Conservation (phyloP, 2,329 filamentous ascomycete genomes). For the Paradendryphiella salina region DNA sequence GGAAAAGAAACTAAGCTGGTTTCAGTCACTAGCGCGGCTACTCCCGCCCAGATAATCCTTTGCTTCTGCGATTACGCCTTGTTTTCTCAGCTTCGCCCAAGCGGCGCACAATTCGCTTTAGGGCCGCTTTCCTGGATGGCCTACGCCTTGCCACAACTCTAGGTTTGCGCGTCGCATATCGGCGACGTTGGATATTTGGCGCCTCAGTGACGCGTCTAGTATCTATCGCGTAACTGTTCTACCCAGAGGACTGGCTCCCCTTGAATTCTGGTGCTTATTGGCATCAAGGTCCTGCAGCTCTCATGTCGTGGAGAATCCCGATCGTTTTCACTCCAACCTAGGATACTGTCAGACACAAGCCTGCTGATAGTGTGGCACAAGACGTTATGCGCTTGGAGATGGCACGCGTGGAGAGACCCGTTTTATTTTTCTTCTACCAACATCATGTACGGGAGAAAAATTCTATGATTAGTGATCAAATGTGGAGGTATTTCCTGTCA, state of each 20-base stretch:
- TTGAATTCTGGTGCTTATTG: neutral
- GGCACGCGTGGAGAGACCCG: neutral
- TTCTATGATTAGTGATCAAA: neutral
- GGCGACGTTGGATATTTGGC: constrained; percentile 8
- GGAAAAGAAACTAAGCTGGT: constrained; percentile 12
- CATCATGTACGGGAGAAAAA: neutral
- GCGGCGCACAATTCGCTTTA: neutral
- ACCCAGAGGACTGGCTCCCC: neutral
- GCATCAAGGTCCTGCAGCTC: constrained; percentile 1
- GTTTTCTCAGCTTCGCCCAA: constrained; percentile 6
- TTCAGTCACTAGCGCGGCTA: constrained; percentile 14
- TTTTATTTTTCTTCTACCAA: constrained; percentile 3
- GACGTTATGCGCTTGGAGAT: neutral
- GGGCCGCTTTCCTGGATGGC: neutral
- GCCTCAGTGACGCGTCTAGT: constrained; percentile 7
- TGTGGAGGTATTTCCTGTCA: neutral
- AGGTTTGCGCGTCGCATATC: neutral
- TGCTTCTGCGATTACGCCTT: neutral
- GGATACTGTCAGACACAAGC: constrained; percentile 5
- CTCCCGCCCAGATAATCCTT: neutral
- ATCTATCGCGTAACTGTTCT: neutral
- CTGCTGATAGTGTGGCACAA: constrained; percentile 3
- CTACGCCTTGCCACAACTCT: neutral
- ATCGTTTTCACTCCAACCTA: neutral
- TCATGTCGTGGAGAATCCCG: constrained; percentile 2